phyloP scores from a whole-genome alignment of 441 rosid species.

The Adansonia grandidieri region DNA sequence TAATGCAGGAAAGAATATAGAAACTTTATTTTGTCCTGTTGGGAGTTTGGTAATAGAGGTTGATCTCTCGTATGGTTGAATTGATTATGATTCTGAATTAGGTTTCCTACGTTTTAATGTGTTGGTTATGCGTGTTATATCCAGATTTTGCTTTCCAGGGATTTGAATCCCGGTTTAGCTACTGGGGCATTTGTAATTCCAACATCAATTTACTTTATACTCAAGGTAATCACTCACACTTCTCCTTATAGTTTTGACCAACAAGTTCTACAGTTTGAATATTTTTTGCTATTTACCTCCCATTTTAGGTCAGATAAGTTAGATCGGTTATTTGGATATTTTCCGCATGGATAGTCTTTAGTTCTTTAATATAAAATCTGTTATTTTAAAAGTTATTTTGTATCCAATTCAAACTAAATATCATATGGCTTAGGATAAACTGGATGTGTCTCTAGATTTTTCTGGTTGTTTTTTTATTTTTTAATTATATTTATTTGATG shows the following conservation, averaged over 20 bases:
- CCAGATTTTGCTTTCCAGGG: constrained; percentile 83
- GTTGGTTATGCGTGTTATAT: constrained; percentile 40
- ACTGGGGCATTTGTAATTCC: constrained; percentile 90
- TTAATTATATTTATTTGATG: neutral
- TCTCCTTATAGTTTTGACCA: constrained; percentile 12
- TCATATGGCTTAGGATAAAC: neutral
- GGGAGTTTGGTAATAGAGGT: neutral
- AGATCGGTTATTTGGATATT: constrained; percentile 10
- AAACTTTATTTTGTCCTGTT: neutral
- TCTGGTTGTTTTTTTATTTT: neutral
- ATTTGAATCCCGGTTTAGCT: constrained; percentile 63
- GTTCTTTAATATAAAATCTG: neutral
- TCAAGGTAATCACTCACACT: constrained; percentile 60
- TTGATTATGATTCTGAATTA: neutral
- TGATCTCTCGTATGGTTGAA: neutral
- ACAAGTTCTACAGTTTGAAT: constrained; percentile 19
- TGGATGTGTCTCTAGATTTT: neutral
- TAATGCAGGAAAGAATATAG: neutral
- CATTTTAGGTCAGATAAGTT: constrained; percentile 16
- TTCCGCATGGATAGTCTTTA: neutral
- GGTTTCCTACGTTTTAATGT: constrained; percentile 21
- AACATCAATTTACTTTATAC: constrained; percentile 77
- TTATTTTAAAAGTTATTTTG: neutral
- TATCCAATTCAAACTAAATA: constrained; percentile 8
- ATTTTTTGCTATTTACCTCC: constrained; percentile 3